These are phyloP conservation scores for Botrytis pseudocinerea DNA, from an alignment of 2,329 filamentous ascomycete genomes.

Conservation along the genomic window DNA sequence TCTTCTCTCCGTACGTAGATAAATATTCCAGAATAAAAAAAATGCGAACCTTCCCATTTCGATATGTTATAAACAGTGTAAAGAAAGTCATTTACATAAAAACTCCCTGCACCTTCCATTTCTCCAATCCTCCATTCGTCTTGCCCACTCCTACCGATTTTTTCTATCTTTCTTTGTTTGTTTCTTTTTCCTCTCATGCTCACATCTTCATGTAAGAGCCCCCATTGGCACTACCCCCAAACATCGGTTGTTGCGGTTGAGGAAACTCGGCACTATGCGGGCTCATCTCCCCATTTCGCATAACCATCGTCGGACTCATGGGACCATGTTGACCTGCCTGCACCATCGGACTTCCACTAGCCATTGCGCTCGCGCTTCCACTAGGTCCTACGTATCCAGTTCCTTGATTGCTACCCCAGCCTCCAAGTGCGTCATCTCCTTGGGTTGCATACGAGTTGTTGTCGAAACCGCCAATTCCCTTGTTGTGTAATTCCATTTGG, in stretches of 20 bases:
- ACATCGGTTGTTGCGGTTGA: background rate
- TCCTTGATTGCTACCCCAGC: constrained; percentile 32
- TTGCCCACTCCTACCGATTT: background rate
- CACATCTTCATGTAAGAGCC: constrained; percentile 11
- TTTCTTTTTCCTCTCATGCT: background rate
- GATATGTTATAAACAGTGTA: background rate
- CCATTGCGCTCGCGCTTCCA: constrained; percentile 14
- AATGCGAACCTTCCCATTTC: background rate
- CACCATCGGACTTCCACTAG: background rate
- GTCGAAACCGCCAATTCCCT: constrained; percentile 38
- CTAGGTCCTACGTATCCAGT: constrained; percentile 13
- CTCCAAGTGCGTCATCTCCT: constrained; percentile 37
- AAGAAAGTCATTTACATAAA: constrained; percentile 15
- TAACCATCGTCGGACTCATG: constrained; percentile 3
- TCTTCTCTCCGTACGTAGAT: background rate
- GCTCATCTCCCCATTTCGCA: background rate
- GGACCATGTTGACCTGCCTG: constrained; percentile 4
- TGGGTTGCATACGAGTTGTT: constrained; percentile 29
- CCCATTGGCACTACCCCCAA: constrained; percentile 7
- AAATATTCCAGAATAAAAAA: constrained; percentile 2
- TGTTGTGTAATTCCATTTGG: constrained; percentile 38
- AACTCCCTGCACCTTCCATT: background rate
- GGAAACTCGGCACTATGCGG: constrained; percentile 10
- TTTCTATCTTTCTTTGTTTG: background rate
- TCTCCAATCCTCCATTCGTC: background rate